Conservation (phyloP, 2,329 filamentous ascomycete species). For the Thielaviopsis punctulata region DNA sequence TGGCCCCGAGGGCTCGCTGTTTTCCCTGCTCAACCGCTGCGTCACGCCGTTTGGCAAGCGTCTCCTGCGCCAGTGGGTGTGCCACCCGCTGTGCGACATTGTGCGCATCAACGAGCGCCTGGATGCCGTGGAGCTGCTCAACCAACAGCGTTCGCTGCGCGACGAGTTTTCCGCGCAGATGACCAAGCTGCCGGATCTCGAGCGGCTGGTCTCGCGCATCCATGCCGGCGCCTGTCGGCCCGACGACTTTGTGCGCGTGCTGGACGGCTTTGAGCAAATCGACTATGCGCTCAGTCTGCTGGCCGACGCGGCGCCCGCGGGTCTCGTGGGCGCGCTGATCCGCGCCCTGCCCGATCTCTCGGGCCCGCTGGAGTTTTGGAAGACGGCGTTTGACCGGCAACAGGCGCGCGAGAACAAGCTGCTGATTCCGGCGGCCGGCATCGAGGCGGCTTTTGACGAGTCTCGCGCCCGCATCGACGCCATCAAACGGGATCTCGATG, state of each 20-base stretch:
- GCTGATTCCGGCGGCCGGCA: slow-evolving; percentile 67
- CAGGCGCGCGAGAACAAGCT: slow-evolving; percentile 66
- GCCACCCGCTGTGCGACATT: slow-evolving; percentile 79
- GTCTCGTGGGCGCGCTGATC: slow-evolving; percentile 71
- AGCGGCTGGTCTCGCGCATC: slow-evolving; percentile 82
- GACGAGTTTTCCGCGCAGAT: slow-evolving; percentile 81
- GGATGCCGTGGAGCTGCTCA: slow-evolving; percentile 85
- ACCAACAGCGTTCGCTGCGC: slow-evolving; percentile 61
- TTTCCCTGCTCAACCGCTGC: slow-evolving; percentile 79
- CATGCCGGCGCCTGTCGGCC: slow-evolving; percentile 82
- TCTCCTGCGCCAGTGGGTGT: slow-evolving; percentile 91
- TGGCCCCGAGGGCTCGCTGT: slow-evolving; percentile 69
- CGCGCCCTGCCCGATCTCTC: slow-evolving; percentile 70
- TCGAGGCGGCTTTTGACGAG: slow-evolving; percentile 82
- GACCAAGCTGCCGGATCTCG: slow-evolving; percentile 82
- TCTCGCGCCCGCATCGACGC: slow-evolving; percentile 62
- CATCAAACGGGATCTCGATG: slow-evolving; percentile 55
- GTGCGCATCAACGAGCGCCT: slow-evolving; percentile 80
- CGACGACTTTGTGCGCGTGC: slow-evolving; percentile 80
- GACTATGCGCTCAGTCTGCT: slow-evolving; percentile 82
- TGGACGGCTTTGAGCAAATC: slow-evolving; percentile 96
- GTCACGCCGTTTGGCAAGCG: slow-evolving; percentile 95
- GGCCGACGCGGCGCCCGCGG: slow-evolving; percentile 54
- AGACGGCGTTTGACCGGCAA: slow-evolving; percentile 71
- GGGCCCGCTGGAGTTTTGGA: slow-evolving; percentile 65